These are phyloP conservation scores for Tremella mesenterica DNA, from an alignment of 768 basidiomycete genomes.

Conservation along the genomic window DNA sequence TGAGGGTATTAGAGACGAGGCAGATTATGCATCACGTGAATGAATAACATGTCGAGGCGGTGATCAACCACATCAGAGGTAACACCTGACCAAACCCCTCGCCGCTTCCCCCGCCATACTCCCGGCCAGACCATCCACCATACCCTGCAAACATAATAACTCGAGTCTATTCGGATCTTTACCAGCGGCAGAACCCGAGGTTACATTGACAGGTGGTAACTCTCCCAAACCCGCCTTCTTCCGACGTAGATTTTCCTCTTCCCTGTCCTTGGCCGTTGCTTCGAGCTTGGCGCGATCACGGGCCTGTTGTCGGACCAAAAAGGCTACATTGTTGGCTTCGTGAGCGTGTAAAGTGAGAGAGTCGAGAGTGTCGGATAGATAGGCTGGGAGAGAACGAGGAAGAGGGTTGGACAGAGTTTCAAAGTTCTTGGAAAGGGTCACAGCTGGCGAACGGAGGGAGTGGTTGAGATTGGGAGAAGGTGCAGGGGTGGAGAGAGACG, in stretches of 20 bases:
- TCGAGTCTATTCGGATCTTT: conserved; percentile 81
- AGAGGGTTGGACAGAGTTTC: conserved; percentile 63
- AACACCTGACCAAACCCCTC: conserved; percentile 72
- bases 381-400: conserved; percentile 59
- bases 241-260: conserved; percentile 74
- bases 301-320: conserved; percentile 75
- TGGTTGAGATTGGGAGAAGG: conserved; percentile 37
- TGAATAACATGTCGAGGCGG: no score
- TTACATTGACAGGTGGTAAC: conserved; percentile 79
- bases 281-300: conserved; percentile 76
- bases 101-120: conserved; percentile 59
- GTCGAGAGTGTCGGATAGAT: conserved; percentile 76
- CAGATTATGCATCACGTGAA: no score
- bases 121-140: conserved; percentile 77
- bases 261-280: conserved; percentile 67
- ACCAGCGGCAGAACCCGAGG: no score
- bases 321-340: conserved; percentile 86
- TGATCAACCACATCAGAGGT: conserved; percentile 40
- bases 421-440: conserved; percentile 52
- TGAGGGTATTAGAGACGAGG: no score
- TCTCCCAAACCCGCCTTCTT: conserved; percentile 75
- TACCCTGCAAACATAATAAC: conserved; percentile 73
- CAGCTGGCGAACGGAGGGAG: conserved; percentile 10
- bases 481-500: conserved; percentile 52
- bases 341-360: conserved; percentile 75